Evolutionary conservation across 1,284 basidiomycete genomes (phyloP).

Genomic region (Porogramme epimiltina): DNA sequence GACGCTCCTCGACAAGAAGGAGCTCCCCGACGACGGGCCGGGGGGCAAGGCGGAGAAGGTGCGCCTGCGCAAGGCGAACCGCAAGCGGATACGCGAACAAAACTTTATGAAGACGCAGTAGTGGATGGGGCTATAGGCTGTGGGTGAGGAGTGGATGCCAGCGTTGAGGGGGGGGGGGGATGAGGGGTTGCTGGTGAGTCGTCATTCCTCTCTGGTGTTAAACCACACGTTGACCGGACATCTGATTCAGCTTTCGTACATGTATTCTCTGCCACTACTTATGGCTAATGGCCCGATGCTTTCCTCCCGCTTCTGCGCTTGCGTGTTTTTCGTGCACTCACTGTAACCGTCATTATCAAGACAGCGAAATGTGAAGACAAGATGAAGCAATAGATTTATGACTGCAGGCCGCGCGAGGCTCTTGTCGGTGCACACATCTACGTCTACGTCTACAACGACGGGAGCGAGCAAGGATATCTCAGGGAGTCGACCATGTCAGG

Average conservation of each 20-base stretch:
- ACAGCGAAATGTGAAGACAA: too few species aligned
- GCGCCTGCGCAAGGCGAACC: conserved; percentile 59
- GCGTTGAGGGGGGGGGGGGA: background rate
- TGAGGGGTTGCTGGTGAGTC: conserved; percentile 13
- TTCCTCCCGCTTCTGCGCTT: too few species aligned
- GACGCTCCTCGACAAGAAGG: conserved; percentile 67
- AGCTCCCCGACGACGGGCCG: conserved; percentile 65
- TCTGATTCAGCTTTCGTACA: conserved; percentile 7
- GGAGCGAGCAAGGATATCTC: too few species aligned
- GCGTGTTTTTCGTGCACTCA: too few species aligned
- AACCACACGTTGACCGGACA: too few species aligned
- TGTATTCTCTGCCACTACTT: conserved; percentile 12
- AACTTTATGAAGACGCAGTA: conserved; percentile 81
- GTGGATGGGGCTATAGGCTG: background rate
- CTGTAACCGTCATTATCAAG: too few species aligned
- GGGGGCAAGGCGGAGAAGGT: conserved; percentile 70
- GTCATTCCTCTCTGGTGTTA: background rate
- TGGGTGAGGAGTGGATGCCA: background rate
- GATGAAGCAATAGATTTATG: too few species aligned
- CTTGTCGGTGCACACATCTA: too few species aligned
- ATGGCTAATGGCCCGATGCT: too few species aligned
- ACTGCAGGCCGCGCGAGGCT: too few species aligned
- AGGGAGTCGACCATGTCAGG: too few species aligned
- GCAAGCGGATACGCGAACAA: conserved; percentile 66
- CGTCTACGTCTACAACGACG: too few species aligned